Evolutionary conservation across 148 eudicot genomes (phyloP).

Genomic region (Chenopodium quinoa): DNA sequence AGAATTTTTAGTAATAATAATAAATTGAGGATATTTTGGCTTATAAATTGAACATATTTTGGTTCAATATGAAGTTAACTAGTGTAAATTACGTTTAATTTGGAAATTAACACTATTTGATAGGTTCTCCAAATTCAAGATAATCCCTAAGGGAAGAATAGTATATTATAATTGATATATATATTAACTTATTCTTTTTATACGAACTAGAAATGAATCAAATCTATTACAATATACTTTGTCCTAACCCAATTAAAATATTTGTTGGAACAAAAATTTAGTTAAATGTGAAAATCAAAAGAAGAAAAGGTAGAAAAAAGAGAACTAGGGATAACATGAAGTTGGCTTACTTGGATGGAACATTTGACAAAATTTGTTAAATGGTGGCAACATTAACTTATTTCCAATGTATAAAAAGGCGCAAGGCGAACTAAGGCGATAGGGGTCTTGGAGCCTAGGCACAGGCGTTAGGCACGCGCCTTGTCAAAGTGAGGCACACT

Average conservation of each 20-base stretch:
- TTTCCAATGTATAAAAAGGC: neutral
- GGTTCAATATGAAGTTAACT: neutral
- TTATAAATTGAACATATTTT: too few relatives aligned
- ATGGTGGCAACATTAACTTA: neutral
- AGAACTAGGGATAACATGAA: neutral
- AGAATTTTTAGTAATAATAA: neutral
- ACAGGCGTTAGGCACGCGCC: too few relatives aligned
- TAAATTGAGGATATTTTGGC: neutral
- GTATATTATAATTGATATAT: neutral
- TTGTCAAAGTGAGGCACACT: too few relatives aligned
- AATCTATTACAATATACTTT: neutral
- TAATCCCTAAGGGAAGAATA: neutral
- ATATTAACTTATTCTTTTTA: neutral
- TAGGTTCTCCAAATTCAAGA: neutral
- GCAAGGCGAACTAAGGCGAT: too few relatives aligned
- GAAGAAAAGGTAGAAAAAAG: neutral
- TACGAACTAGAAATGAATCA: neutral
- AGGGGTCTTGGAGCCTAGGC: too few relatives aligned
- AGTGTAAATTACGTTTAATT: neutral
- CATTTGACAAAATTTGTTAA: neutral
- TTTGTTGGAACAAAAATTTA: too few relatives aligned
- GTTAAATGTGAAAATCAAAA: too few relatives aligned
- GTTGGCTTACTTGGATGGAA: neutral
- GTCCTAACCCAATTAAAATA: too few relatives aligned
- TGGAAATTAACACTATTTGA: neutral